Evolutionary conservation across 1,284 basidiomycete genomes (phyloP).

Genomic region (Cutaneotrichosporon sp.): DNA sequence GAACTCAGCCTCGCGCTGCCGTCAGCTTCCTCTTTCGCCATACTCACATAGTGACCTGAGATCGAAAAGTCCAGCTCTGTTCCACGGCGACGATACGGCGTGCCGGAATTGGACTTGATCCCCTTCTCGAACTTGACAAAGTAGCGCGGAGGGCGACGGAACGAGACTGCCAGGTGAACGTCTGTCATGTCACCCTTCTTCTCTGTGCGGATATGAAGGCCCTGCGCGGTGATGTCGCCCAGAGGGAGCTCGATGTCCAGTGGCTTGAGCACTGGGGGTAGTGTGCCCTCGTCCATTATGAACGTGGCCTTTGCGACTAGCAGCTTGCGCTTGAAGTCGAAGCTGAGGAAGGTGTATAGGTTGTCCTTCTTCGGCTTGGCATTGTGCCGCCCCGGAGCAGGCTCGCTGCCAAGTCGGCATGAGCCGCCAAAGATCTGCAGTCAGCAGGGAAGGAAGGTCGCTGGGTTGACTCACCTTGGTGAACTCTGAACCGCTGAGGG

Average conservation of each 20-base stretch:
- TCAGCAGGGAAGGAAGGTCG: background rate
- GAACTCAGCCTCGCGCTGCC: constrained; percentile 30
- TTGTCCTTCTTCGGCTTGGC: background rate
- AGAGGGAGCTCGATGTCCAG: constrained; percentile 39
- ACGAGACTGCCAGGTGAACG: constrained; percentile 35
- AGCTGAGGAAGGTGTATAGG: constrained; percentile 29
- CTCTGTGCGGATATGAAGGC: constrained; percentile 25
- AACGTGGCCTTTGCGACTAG: constrained; percentile 24
- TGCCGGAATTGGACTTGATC: background rate
- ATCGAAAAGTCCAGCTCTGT: constrained; percentile 42
- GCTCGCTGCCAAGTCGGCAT: background rate
- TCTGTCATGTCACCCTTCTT: background rate
- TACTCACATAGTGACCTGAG: constrained; percentile 14
- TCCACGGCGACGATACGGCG: constrained; percentile 28
- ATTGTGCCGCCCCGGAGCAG: background rate
- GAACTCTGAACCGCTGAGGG: constrained; percentile 1
- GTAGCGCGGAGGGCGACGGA: constrained; percentile 40
- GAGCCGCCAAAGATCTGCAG: background rate
- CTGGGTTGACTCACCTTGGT: constrained; percentile 1
- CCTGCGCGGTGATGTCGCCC: constrained; percentile 36
- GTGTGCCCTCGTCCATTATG: background rate
- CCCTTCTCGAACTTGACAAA: constrained; percentile 22
- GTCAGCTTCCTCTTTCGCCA: constrained; percentile 1
- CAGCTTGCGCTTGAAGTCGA: constrained; percentile 34
- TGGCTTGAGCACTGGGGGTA: constrained; percentile 33